Conservation (phyloP, 441 rosid species). For the Capsella rubella region DNA sequence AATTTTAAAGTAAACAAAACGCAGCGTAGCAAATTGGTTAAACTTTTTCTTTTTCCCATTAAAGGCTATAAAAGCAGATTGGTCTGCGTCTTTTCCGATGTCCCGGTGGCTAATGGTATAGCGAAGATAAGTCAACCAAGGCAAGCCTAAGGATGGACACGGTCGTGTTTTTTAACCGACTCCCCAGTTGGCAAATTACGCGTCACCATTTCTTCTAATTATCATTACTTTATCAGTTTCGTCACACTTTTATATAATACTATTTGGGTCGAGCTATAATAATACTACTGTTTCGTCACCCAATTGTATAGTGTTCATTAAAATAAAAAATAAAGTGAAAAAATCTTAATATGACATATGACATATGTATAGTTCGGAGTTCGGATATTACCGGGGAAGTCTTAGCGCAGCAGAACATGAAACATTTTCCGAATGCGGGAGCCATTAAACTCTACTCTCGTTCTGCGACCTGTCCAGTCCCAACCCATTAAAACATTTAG, state of each 20-base stretch:
- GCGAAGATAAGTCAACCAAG: slow-evolving; percentile 27
- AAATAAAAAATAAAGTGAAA: no score
- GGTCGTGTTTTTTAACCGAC: slow-evolving; percentile 14
- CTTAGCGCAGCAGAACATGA: slow-evolving; percentile 43
- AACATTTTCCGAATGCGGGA: slow-evolving; percentile 43
- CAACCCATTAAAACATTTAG: not conserved
- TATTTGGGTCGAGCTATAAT: no score
- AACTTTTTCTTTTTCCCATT: no score
- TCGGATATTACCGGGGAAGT: slow-evolving; percentile 40
- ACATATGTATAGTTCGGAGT: not conserved
- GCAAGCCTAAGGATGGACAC: slow-evolving; percentile 17
- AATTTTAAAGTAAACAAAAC: not conserved
- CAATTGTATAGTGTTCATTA: no score
- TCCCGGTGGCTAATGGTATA: slow-evolving; percentile 31
- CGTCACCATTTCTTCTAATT: slow-evolving; percentile 19
- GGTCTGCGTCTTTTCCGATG: slow-evolving; percentile 33
- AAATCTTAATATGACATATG: not conserved
- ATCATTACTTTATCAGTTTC: slow-evolving; percentile 1
- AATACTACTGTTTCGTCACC: no score
- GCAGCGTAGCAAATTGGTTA: not conserved
- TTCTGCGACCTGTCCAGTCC: slow-evolving; percentile 12
- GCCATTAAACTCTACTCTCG: slow-evolving; percentile 31
- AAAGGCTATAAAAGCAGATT: not conserved
- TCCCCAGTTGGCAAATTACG: slow-evolving; percentile 13
- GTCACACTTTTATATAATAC: slow-evolving; percentile 5